Percentiles rank a stretch among this genome's conserved stretches.
phyloP scores from a whole-genome alignment of 306 rosid genomes.

The Trifolium fragiferum region DNA sequence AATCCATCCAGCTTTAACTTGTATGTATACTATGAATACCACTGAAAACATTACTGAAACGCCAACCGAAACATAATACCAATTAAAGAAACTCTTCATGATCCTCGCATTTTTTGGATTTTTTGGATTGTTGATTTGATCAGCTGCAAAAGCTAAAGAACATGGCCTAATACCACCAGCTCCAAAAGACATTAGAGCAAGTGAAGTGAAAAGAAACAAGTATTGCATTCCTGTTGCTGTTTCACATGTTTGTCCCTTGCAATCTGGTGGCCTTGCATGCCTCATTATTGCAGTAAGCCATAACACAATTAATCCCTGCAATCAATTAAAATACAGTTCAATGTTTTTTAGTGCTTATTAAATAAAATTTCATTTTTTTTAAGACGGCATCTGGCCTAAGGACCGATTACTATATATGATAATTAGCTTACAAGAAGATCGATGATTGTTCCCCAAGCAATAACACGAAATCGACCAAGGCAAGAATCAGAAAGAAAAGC shows the following conservation, averaged over 20 bases:
- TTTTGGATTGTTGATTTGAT: constrained; percentile 60
- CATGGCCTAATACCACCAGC: constrained; percentile 86
- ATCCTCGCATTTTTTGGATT: constrained; percentile 50
- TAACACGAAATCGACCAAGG: constrained; percentile 72
- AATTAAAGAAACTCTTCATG: constrained; percentile 71
- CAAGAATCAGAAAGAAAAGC: constrained; percentile 83
- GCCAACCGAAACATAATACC: constrained; percentile 85
- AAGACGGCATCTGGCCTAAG: too few relatives aligned
- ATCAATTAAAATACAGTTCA: neutral
- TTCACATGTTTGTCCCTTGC: constrained; percentile 49
- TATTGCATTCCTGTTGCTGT: constrained; percentile 48
- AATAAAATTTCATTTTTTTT: too few relatives aligned
- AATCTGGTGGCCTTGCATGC: constrained; percentile 68
- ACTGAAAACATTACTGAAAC: constrained; percentile 57
- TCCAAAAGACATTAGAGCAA: constrained; percentile 71
- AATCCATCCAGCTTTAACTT: constrained; percentile 63
- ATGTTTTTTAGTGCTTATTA: too few relatives aligned
- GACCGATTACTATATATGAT: too few relatives aligned
- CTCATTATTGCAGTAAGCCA: constrained; percentile 70
- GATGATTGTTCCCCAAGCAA: constrained; percentile 54
- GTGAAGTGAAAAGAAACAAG: constrained; percentile 54
- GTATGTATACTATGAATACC: constrained; percentile 67
- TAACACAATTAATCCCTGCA: constrained; percentile 62
- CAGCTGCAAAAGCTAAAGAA: constrained; percentile 77
- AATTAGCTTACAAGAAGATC: constrained; percentile 58